A percentile compares a stretch with the other conserved stretches of the same genome.
Conservation (phyloP, 139 green algal genomes). For the Haematococcus sp. region DNA sequence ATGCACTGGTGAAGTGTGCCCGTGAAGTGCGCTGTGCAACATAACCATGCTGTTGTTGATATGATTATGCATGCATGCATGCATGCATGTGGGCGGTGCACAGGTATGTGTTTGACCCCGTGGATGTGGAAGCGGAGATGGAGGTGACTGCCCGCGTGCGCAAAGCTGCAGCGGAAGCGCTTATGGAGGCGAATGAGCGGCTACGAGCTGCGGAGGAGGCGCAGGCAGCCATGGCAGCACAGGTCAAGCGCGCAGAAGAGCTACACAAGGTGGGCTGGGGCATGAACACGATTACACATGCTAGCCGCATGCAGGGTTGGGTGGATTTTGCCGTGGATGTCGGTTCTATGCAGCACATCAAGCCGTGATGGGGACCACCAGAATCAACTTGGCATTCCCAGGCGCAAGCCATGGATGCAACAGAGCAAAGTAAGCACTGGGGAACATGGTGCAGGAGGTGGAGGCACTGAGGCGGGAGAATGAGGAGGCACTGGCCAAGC, state of each 20-base stretch:
- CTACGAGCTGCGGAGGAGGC: conserved; percentile 41
- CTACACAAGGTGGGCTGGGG: conserved; percentile 14
- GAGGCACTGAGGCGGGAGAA: conserved; percentile 5
- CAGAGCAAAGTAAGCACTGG: too few species aligned
- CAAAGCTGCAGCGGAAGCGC: conserved; percentile 38
- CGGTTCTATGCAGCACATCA: too few species aligned
- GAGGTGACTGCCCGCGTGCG: conserved; percentile 39
- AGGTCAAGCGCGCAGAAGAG: conserved; percentile 34
- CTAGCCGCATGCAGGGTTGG: neutral
- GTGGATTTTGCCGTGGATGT: neutral
- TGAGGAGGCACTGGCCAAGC: conserved; percentile 3
- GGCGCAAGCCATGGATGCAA: too few species aligned
- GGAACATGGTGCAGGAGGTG: conserved; percentile 33
- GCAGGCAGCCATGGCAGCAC: conserved; percentile 31
- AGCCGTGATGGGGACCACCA: neutral
- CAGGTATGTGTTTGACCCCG: conserved; percentile 47
- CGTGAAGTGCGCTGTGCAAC: neutral
- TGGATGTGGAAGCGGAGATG: conserved; percentile 39
- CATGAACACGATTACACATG: too few species aligned
- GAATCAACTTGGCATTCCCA: too few species aligned
- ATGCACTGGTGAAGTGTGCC: neutral
- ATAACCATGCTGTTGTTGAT: neutral
- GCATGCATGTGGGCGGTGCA: too few species aligned
- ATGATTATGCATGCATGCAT: neutral
- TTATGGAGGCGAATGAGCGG: conserved; percentile 41